Percentiles rank a stretch among this genome's conserved stretches.
Evolutionary conservation across 208 protist species (phyloP).

Genomic region (Acanthamoeba lenticulata): DNA sequence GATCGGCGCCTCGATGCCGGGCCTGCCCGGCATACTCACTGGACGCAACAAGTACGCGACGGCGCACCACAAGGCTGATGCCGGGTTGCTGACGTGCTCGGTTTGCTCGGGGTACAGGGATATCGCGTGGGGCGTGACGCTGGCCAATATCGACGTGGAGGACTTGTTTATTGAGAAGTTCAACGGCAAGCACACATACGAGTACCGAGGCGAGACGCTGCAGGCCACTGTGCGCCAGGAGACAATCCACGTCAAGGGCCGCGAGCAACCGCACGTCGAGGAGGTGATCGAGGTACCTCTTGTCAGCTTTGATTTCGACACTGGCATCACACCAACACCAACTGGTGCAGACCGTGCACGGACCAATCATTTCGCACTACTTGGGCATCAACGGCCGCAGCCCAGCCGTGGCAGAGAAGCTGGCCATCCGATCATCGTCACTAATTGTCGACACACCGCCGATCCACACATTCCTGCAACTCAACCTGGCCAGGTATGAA

Average conservation of each 20-base stretch:
- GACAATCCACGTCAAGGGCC: background rate
- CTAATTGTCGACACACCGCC: background rate
- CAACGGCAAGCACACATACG: background rate
- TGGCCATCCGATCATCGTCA: background rate
- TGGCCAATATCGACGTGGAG: background rate
- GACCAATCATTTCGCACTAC: background rate
- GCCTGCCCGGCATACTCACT: background rate
- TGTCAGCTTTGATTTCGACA: background rate
- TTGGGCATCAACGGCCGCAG: background rate
- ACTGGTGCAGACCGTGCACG: background rate
- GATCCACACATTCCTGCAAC: background rate
- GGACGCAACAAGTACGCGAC: background rate
- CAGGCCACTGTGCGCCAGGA: background rate
- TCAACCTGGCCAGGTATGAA: background rate
- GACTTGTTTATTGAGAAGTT: conserved; percentile 7
- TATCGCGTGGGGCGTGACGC: background rate
- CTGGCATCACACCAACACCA: background rate
- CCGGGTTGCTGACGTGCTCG: no score
- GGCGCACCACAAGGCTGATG: background rate
- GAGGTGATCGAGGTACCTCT: background rate
- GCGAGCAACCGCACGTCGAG: background rate
- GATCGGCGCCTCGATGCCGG: background rate
- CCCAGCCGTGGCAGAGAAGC: background rate
- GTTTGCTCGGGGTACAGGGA: background rate
- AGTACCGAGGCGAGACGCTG: background rate